These are phyloP conservation scores for Dipodascopsis tothii DNA, from an alignment of 805 yeast genomes.

Conservation along the genomic window DNA sequence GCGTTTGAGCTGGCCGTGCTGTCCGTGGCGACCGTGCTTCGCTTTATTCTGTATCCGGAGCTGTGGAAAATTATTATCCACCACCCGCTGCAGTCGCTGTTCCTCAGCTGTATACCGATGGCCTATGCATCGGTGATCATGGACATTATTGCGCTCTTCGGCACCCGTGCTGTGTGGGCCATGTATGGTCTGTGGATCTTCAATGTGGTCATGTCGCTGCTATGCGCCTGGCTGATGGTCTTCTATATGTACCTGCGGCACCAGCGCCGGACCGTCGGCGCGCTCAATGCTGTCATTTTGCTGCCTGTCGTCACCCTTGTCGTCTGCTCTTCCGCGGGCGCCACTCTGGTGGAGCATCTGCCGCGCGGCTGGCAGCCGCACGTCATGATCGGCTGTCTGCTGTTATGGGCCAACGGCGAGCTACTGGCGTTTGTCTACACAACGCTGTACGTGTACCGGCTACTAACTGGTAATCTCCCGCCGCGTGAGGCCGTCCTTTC, in stretches of 20 bases:
- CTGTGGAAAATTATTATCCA: conserved; percentile 30
- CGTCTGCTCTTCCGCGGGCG: conserved; percentile 69
- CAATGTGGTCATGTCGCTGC: conserved; percentile 45
- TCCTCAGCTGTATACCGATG: conserved; percentile 77
- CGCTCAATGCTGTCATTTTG: conserved; percentile 51
- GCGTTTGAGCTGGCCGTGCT: conserved; percentile 38
- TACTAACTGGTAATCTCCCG: conserved; percentile 54
- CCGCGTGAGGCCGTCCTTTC: conserved; percentile 41
- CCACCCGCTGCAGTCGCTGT: conserved; percentile 47
- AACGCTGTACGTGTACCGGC: conserved; percentile 52
- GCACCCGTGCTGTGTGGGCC: conserved; percentile 38
- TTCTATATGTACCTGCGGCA: conserved; percentile 41
- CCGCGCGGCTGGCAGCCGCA: conserved; percentile 44
- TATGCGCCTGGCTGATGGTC: conserved; percentile 56
- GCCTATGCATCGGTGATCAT: conserved; percentile 62
- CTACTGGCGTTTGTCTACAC: conserved; percentile 50
- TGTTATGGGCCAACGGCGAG: conserved; percentile 66
- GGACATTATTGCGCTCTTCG: conserved; percentile 44
- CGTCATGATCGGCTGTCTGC: conserved; percentile 46
- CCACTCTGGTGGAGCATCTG: conserved; percentile 41
- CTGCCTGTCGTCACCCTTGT: conserved; percentile 76
- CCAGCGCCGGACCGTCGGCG: conserved; percentile 31
- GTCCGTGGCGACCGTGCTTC: conserved; percentile 37
- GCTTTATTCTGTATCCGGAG: conserved; percentile 37
- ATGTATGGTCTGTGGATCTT: conserved; percentile 73